Conservation (phyloP, 2,329 filamentous ascomycete genomes). For the Nemania sp. region DNA sequence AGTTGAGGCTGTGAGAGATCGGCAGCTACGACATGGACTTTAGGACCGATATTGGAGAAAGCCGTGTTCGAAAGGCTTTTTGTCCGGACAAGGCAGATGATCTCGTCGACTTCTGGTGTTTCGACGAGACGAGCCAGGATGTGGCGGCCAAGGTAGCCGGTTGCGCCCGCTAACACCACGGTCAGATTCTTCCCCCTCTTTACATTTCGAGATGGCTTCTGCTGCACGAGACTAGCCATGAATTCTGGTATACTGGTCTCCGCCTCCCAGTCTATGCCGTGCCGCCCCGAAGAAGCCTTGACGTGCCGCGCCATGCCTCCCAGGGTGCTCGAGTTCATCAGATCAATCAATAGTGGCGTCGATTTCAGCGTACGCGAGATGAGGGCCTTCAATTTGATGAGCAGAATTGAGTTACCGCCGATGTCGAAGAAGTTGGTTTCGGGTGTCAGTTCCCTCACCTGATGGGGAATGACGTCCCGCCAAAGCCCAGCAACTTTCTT, state of each 20-base stretch:
- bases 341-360: constrained; percentile 9
- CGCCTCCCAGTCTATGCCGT: constrained; percentile 42
- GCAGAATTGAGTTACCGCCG: constrained; percentile 31
- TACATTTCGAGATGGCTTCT: no score
- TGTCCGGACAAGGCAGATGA: no score
- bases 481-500: not conserved
- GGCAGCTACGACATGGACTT: no score
- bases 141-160: no score
- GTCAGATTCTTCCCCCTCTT: no score
- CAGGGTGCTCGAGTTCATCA: constrained; percentile 27
- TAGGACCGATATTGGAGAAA: no score
- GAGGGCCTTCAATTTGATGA: constrained; percentile 16
- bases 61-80: no score
- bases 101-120: no score
- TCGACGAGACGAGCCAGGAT: no score
- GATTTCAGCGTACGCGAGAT: constrained; percentile 20
- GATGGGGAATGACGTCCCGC: constrained; percentile 6
- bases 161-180: no score
- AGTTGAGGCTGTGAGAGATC: no score
- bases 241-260: constrained; percentile 38
- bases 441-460: constrained; percentile 11
- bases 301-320: constrained; percentile 25
- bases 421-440: constrained; percentile 32
- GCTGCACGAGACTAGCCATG: no score
- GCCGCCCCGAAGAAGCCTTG: not conserved